Conservation (phyloP, 345 rosid species). For the Acer campestre region DNA sequence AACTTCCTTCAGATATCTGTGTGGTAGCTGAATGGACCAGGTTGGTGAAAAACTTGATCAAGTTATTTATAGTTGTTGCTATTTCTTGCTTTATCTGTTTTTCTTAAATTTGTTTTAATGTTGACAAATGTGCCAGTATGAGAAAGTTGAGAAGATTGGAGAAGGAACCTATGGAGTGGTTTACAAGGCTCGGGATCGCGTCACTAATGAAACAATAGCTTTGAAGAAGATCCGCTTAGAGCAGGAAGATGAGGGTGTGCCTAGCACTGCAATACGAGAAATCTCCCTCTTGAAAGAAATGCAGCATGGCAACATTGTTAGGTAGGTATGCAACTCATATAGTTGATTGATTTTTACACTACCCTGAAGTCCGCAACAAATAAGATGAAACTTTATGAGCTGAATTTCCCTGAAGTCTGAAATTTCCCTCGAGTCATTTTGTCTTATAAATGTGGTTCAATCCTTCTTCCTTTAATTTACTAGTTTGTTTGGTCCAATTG, state of each 20-base stretch:
- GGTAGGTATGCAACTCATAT: slow-evolving; percentile 39
- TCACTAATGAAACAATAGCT: slow-evolving; percentile 90
- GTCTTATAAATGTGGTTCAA: not conserved
- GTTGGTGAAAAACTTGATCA: slow-evolving; percentile 29
- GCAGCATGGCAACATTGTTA: slow-evolving; percentile 97
- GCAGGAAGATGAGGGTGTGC: slow-evolving; percentile 99
- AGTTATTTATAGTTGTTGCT: slow-evolving; percentile 14
- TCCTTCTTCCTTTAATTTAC: not conserved
- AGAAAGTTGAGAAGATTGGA: slow-evolving; percentile 98
- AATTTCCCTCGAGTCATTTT: not conserved
- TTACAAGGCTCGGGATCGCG: slow-evolving; percentile 90
- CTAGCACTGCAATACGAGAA: slow-evolving; percentile 97
- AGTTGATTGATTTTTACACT: not conserved
- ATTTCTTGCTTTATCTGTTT: not conserved
- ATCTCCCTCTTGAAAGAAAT: slow-evolving; percentile 98
- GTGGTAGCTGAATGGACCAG: slow-evolving; percentile 53
- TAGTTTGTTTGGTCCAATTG: not conserved
- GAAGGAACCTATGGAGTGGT: slow-evolving; percentile 99
- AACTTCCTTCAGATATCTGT: not conserved
- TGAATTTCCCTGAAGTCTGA: not conserved
- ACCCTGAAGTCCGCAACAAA: not conserved
- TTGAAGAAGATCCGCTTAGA: slow-evolving; percentile 96
- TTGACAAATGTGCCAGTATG: slow-evolving; percentile 55
- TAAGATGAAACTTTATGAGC: not conserved
- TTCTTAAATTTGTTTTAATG: slow-evolving; percentile 8